Evolutionary conservation across 352 stramenopile genomes (phyloP).

Genomic region (Pythium phragmitis): DNA sequence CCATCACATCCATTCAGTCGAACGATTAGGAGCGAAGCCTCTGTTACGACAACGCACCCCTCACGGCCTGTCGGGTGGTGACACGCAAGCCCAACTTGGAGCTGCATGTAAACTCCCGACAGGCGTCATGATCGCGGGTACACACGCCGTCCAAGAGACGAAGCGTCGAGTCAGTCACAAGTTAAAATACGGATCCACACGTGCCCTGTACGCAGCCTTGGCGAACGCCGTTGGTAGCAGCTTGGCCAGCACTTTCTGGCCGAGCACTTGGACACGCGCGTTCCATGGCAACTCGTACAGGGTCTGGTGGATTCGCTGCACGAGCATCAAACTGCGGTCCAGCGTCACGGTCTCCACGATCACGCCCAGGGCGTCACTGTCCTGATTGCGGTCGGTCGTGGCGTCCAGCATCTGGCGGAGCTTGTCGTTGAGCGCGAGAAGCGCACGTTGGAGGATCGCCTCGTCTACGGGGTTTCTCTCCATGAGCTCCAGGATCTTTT

Average conservation of each 20-base stretch:
- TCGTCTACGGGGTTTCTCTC: slow-evolving; percentile 63
- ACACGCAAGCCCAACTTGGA: no score
- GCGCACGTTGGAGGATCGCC: slow-evolving; percentile 51
- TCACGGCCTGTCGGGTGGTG: no score
- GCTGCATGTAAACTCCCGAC: no score
- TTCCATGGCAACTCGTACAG: slow-evolving; percentile 68
- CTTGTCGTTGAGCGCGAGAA: slow-evolving; percentile 64
- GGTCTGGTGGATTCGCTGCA: slow-evolving; percentile 56
- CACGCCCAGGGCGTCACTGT: not conserved
- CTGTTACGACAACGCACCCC: no score
- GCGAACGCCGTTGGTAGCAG: slow-evolving; percentile 65
- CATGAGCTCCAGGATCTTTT: slow-evolving; percentile 51
- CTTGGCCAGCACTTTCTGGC: slow-evolving; percentile 46
- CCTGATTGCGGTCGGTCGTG: slow-evolving; percentile 12
- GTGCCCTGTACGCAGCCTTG: slow-evolving; percentile 66
- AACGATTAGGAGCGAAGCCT: no score
- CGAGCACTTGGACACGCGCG: slow-evolving; percentile 58
- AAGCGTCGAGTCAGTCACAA: slow-evolving; percentile 28
- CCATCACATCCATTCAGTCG: no score
- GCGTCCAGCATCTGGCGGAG: slow-evolving; percentile 33
- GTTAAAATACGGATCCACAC: slow-evolving; percentile 76
- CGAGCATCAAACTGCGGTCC: slow-evolving; percentile 48
- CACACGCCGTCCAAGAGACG: no score
- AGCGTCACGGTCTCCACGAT: slow-evolving; percentile 51
- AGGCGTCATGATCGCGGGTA: no score